Percentiles rank a stretch among this genome's conserved stretches.
Conservation (phyloP, 768 basidiomycete species). For the Strobilomyces dryophilus region DNA sequence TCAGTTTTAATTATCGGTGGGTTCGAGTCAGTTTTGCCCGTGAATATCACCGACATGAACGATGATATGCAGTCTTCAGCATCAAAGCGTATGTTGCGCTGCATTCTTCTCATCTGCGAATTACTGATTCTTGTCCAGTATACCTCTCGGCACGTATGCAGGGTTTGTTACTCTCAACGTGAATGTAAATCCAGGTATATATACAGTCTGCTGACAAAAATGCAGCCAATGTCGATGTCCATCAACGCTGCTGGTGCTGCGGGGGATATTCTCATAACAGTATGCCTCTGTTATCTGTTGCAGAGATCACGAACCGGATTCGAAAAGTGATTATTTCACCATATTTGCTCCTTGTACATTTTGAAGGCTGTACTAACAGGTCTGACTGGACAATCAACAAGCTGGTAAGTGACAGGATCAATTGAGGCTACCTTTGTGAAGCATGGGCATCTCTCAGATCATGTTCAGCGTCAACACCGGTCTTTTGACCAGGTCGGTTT, state of each 20-base stretch:
- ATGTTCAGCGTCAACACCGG: slow-evolving; percentile 48
- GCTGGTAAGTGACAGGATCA: slow-evolving; percentile 22
- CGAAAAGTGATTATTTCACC: slow-evolving; percentile 27
- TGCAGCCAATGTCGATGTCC: neutral
- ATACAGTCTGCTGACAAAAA: neutral
- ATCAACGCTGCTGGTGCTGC: slow-evolving; percentile 45
- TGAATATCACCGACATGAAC: neutral
- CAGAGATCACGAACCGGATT: slow-evolving; percentile 50
- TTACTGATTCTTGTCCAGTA: slow-evolving; percentile 30
- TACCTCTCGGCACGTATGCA: slow-evolving; percentile 19
- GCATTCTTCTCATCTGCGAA: neutral
- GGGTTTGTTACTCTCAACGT: neutral
- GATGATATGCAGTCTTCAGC: neutral
- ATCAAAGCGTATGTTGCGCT: slow-evolving; percentile 3
- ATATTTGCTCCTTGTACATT: neutral
- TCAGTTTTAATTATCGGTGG: slow-evolving; percentile 32
- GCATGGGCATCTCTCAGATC: slow-evolving; percentile 29
- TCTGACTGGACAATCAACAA: slow-evolving; percentile 51
- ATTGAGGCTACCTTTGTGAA: neutral
- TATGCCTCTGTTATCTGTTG: slow-evolving; percentile 42
- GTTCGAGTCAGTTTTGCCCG: slow-evolving; percentile 4
- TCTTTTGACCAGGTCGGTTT: slow-evolving; percentile 29
- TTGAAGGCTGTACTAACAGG: slow-evolving; percentile 5
- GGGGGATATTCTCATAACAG: slow-evolving; percentile 47
- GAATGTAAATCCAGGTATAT: neutral